Percentiles rank a stretch among this genome's conserved stretches.
These are phyloP conservation scores for Eudorina sp. DNA, from an alignment of 139 green algal genomes.

Conservation along the genomic window DNA sequence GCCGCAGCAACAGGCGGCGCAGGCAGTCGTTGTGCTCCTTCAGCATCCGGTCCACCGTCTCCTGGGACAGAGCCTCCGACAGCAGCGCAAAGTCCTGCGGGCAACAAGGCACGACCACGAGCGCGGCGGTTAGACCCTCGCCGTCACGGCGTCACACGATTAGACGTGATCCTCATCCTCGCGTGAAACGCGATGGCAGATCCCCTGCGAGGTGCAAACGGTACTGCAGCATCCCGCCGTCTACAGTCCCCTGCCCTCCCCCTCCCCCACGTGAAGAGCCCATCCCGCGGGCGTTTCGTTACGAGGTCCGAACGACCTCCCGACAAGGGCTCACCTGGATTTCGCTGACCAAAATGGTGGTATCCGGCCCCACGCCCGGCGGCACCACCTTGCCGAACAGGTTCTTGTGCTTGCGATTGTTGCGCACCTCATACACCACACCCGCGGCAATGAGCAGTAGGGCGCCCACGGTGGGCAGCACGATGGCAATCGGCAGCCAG, in stretches of 20 bases:
- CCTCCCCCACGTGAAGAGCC: too few species aligned
- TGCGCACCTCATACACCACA: slow-evolving; percentile 56
- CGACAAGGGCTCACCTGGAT: slow-evolving; percentile 47
- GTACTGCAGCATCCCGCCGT: background rate
- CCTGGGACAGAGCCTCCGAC: background rate
- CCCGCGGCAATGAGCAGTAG: slow-evolving; percentile 53
- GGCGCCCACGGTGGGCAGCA: slow-evolving; percentile 52
- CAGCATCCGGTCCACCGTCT: slow-evolving; percentile 42
- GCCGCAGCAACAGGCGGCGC: slow-evolving; percentile 26
- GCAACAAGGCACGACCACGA: too few species aligned
- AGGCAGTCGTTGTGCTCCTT: slow-evolving; percentile 34
- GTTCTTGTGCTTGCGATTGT: slow-evolving; percentile 61
- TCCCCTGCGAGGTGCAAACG: background rate
- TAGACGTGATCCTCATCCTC: too few species aligned
- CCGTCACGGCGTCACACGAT: too few species aligned
- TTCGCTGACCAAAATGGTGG: slow-evolving; percentile 48
- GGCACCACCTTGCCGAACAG: slow-evolving; percentile 56
- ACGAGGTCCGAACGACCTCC: background rate
- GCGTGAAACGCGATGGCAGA: background rate
- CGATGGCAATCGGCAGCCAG: slow-evolving; percentile 58
- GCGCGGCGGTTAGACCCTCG: too few species aligned
- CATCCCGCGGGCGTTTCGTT: too few species aligned
- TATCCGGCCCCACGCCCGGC: slow-evolving; percentile 44
- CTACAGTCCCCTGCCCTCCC: background rate
- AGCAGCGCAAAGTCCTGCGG: background rate